Evolutionary conservation across 129 eudicot genomes (phyloP).

Genomic region (Flaveria robusta): DNA sequence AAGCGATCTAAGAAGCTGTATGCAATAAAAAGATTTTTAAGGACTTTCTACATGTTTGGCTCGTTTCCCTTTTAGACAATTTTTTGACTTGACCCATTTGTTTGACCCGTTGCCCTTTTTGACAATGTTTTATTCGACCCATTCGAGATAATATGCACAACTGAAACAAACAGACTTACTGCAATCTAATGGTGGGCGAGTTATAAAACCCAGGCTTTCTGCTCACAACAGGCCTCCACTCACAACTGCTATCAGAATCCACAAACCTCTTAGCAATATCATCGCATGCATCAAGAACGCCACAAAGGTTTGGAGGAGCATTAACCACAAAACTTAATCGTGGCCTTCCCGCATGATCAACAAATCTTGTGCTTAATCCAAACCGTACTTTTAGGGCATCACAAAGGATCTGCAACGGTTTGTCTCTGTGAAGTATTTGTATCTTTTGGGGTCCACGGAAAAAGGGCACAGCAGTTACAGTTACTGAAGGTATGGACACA

Average conservation of each 20-base stretch:
- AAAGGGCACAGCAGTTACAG: constrained; percentile 49
- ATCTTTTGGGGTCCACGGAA: constrained; percentile 66
- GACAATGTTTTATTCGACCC: not conserved
- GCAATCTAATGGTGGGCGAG: constrained; percentile 76
- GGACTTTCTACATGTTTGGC: not conserved
- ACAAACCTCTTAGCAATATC: constrained; percentile 49
- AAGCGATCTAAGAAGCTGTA: not conserved
- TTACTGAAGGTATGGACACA: constrained; percentile 58
- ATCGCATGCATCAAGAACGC: constrained; percentile 71
- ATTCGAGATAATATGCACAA: not conserved
- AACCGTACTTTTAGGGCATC: constrained; percentile 64
- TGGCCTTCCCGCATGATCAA: constrained; percentile 80
- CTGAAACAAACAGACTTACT: constrained; percentile 64
- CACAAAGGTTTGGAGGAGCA: constrained; percentile 64
- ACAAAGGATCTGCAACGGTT: constrained; percentile 52
- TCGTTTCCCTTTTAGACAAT: not conserved
- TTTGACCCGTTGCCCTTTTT: not conserved
- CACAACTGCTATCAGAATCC: constrained; percentile 78
- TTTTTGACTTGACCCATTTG: not conserved
- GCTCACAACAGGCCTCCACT: constrained; percentile 74
- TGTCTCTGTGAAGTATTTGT: constrained; percentile 59
- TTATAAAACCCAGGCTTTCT: constrained; percentile 79
- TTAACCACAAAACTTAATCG: constrained; percentile 77
- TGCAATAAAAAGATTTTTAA: not conserved
- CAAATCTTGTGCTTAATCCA: constrained; percentile 67